phyloP scores from a whole-genome alignment of 2,329 filamentous ascomycete species.

The Verticillium zaregamsianum region DNA sequence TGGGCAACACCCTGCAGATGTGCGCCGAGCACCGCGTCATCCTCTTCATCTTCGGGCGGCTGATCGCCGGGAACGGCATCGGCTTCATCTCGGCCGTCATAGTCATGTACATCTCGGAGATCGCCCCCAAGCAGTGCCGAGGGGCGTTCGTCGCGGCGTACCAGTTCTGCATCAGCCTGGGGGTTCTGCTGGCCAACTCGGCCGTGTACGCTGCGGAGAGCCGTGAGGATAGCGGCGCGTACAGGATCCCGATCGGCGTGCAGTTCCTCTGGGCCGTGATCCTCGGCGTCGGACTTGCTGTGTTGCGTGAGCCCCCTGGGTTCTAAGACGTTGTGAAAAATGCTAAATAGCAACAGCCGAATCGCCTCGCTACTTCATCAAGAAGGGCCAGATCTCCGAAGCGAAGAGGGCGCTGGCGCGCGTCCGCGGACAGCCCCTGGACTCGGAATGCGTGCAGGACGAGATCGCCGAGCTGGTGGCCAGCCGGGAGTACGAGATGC shows the following conservation, averaged over 20 bases:
- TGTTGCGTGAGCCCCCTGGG: constrained; percentile 26
- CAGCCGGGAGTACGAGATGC: constrained; percentile 67
- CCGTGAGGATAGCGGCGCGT: constrained; percentile 55
- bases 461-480: constrained; percentile 72
- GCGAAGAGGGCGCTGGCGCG: constrained; percentile 53
- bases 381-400: constrained; percentile 57
- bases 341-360: constrained; percentile 42
- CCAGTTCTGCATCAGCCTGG: constrained; percentile 74
- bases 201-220: constrained; percentile 63
- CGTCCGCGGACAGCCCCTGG: constrained; percentile 60
- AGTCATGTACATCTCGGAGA: constrained; percentile 67
- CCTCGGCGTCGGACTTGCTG: constrained; percentile 23
- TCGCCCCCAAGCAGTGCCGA: constrained; percentile 58
- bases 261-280: constrained; percentile 53
- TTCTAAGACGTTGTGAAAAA: constrained; percentile 47
- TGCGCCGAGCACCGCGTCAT: constrained; percentile 45
- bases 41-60: constrained; percentile 58
- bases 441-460: constrained; percentile 62
- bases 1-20: constrained; percentile 57
- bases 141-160: constrained; percentile 71
- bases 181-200: constrained; percentile 64
- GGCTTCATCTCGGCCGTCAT: constrained; percentile 66
- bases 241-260: constrained; percentile 67
- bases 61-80: constrained; percentile 61
- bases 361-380: constrained; percentile 69